Evolutionary conservation across 169 alveolate species (phyloP), one percentile per base, ranked within the genome.

Genomic region (Eimeria praecox): DNA sequence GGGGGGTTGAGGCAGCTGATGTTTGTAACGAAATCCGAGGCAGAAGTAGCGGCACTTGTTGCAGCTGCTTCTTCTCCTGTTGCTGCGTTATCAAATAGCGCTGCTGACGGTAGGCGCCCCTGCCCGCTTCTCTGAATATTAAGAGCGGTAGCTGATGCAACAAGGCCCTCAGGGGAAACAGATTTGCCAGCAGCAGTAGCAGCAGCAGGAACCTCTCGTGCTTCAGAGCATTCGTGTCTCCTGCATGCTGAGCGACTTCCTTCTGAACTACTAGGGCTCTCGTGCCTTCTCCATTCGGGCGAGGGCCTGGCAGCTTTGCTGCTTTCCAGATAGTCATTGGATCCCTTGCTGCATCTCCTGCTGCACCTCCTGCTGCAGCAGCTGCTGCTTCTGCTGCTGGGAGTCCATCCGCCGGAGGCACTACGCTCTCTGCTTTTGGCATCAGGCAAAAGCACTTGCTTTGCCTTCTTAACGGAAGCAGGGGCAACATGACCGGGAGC

Each of bases 381-480:
- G 54, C 85, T 73, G 52, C 85, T 73, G 85, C 85, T 38, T 16
- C 85, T 73, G 85, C 85, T 73, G 85, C 85, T 73, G 56, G 85
- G 85, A 5, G 85, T 73, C 85, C 85, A 73, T 27, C 85, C 85
- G 8, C 85, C 85, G 56, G 30, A 73, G 30, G 33, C 85, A 38
- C 20, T 73, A 38, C 38, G 27, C 16, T 16, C 54, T 4, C 52
- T 54, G 18, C 85, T 9, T 16, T 73, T 40, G 52, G 24, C 54
- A 35, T 18, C 54, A 33, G 38, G 22, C 40, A 38, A 40, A 12
- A 16, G 0, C 40, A 6, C 30, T 6, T 22, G 35, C 18, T 30
- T 73, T 38, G 46, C 30, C 14, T 38, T 54, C 85, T 38, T 24
- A 14, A 38, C 54, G 85, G 85, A 14, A 35, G 54, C 49, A 38